Conservation (phyloP, 306 rosid species). For the Biancaea sappan region DNA sequence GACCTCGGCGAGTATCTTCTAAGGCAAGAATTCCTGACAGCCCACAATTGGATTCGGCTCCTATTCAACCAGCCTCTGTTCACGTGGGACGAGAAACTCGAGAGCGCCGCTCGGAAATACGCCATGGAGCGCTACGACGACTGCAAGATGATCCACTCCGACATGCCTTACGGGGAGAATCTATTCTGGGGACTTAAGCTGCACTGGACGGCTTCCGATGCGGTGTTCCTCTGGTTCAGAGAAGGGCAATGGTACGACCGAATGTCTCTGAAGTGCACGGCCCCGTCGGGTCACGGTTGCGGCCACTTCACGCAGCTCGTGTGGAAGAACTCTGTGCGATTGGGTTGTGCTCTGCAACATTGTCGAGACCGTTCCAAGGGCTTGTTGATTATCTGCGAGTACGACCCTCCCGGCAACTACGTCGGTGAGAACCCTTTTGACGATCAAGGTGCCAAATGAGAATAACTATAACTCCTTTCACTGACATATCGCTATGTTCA, state of each 20-base stretch:
- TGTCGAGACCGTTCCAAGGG: slow-evolving; percentile 28
- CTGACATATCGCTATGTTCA: too few species aligned
- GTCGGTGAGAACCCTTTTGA: slow-evolving; percentile 49
- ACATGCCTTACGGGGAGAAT: slow-evolving; percentile 56
- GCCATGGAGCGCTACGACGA: slow-evolving; percentile 33
- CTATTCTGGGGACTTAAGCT: slow-evolving; percentile 50
- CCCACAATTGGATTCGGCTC: slow-evolving; percentile 57
- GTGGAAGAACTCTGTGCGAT: slow-evolving; percentile 48
- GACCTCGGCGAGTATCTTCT: not conserved
- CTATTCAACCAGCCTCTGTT: slow-evolving; percentile 8
- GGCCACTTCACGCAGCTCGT: slow-evolving; percentile 78
- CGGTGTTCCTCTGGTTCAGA: slow-evolving; percentile 46
- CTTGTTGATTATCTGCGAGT: slow-evolving; percentile 53
- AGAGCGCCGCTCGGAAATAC: slow-evolving; percentile 40
- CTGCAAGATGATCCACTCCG: slow-evolving; percentile 52
- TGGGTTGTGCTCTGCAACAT: slow-evolving; percentile 53
- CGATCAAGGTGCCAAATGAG: not conserved
- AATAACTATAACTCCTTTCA: too few species aligned
- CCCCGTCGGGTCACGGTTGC: slow-evolving; percentile 4
- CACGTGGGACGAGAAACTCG: slow-evolving; percentile 53
- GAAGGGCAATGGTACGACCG: slow-evolving; percentile 40
- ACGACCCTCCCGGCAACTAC: slow-evolving; percentile 68
- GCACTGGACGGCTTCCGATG: slow-evolving; percentile 52
- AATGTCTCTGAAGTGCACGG: slow-evolving; percentile 26
- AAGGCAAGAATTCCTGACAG: slow-evolving; percentile 44